Percentiles rank a stretch among this genome's conserved stretches.
Conservation (phyloP, 2,329 filamentous ascomycete genomes). For the Alternaria conjuncta region DNA sequence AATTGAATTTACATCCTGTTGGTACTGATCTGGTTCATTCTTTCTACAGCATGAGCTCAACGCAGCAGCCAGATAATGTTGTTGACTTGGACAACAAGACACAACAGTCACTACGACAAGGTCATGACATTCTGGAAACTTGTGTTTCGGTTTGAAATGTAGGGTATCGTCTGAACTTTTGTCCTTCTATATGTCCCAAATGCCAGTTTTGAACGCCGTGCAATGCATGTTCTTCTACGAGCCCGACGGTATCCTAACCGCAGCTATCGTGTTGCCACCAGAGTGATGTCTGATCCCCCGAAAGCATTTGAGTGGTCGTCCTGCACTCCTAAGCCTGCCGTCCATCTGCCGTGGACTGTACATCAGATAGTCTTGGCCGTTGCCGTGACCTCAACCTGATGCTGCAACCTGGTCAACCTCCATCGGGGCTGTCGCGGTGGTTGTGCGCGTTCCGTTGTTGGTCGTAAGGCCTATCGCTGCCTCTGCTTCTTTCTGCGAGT, state of each 20-base stretch:
- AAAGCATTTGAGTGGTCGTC: not conserved
- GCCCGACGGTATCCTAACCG: not conserved
- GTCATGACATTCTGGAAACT: not conserved
- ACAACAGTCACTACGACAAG: not conserved
- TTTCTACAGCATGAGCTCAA: not conserved
- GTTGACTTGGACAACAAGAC: not conserved
- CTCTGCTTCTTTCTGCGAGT: constrained; percentile 85
- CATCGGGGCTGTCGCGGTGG: constrained; percentile 37
- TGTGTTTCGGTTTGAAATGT: constrained; percentile 8
- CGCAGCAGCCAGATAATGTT: not conserved
- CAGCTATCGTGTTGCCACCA: not conserved
- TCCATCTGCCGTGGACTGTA: not conserved
- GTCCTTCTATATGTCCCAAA: constrained; percentile 30
- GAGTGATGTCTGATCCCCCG: not conserved
- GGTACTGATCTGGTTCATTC: fast-evolving
- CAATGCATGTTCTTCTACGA: constrained; percentile 31
- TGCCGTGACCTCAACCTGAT: constrained; percentile 13
- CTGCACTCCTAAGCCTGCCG: not conserved
- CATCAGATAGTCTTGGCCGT: not conserved
- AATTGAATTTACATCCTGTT: fast-evolving
- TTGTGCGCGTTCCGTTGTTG: constrained; percentile 65
- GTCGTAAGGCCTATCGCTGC: constrained; percentile 75
- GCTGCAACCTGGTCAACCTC: constrained; percentile 39
- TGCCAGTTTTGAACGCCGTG: constrained; percentile 38
- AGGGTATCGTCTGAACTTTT: constrained; percentile 44